phyloP scores from a whole-genome alignment of 169 alveolate species.

The Eimeria acervulina region DNA sequence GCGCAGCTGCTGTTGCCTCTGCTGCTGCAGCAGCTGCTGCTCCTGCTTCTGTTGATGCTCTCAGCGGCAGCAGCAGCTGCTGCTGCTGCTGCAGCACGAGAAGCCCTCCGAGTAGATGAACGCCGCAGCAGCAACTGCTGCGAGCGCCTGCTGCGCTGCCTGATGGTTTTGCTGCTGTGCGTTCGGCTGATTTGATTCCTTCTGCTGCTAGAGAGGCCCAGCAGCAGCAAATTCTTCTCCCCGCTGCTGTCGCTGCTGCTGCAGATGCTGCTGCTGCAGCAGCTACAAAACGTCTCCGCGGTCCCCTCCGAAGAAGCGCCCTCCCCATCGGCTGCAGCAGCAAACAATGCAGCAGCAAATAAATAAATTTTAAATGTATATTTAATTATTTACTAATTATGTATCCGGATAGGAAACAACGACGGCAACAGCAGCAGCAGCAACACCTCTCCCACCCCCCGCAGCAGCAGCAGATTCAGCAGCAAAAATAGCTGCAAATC shows the following conservation, averaged over 20 bases:
- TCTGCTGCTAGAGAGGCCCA: not conserved
- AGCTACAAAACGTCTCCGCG: constrained; percentile 33
- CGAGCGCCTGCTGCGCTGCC: constrained; percentile 11
- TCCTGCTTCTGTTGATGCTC: not conserved
- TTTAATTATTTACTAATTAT: no score
- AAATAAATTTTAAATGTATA: no score
- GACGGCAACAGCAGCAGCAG: not conserved
- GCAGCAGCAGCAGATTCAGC: not conserved
- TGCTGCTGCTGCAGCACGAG: not conserved
- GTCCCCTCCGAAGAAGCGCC: constrained; percentile 32
- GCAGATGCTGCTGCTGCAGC: constrained; percentile 56
- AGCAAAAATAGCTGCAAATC: not conserved
- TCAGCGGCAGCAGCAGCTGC: not conserved
- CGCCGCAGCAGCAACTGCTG: constrained; percentile 49
- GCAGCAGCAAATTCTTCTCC: not conserved
- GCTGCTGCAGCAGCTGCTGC: constrained; percentile 1
- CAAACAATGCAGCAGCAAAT: not conserved
- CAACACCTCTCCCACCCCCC: not conserved
- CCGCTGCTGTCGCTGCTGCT: constrained; percentile 42
- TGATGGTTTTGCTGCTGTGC: not conserved
- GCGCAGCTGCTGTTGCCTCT: constrained; percentile 26
- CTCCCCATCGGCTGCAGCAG: not conserved
- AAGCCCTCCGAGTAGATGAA: not conserved
- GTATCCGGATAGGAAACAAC: not conserved
- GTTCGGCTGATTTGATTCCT: not conserved